phyloP scores from a whole-genome alignment of 768 basidiomycete genomes.

The Scleroderma bovista region DNA sequence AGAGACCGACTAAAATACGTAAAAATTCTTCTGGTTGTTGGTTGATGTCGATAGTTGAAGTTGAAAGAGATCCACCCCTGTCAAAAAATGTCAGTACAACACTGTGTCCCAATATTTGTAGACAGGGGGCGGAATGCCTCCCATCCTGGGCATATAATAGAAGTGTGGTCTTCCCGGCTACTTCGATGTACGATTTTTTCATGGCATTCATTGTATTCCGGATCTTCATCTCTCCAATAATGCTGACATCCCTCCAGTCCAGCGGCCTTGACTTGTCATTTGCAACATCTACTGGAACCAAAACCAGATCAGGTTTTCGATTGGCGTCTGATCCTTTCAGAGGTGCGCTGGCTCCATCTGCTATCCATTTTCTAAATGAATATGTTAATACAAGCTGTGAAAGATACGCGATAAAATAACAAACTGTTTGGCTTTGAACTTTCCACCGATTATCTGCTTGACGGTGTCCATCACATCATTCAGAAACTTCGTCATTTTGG shows the following conservation, averaged over 20 bases:
- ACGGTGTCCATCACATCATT: too few species aligned
- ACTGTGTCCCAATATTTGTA: background rate
- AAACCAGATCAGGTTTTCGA: too few species aligned
- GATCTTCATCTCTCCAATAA: background rate
- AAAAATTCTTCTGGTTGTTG: slow-evolving; percentile 1
- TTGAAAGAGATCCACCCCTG: slow-evolving; percentile 2
- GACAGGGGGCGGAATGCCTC: background rate
- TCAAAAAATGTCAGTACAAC: slow-evolving; percentile 5
- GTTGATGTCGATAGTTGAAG: slow-evolving; percentile 2
- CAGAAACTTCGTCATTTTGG: too few species aligned
- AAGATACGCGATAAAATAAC: too few species aligned
- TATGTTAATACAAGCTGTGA: too few species aligned
- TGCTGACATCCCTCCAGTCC: background rate
- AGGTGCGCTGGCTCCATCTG: too few species aligned
- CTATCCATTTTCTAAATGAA: too few species aligned
- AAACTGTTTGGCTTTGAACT: too few species aligned
- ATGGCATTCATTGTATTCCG: background rate
- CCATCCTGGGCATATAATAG: slow-evolving; percentile 5
- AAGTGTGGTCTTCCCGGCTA: background rate
- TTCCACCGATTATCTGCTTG: too few species aligned
- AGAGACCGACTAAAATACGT: background rate
- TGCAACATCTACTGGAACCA: too few species aligned
- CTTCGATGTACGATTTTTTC: slow-evolving; percentile 1
- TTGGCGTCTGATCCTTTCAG: too few species aligned
- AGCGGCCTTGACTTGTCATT: too few species aligned